Base-by-base conservation (phyloP, 345 rosid genomes). In the Brassica incana region DNA sequence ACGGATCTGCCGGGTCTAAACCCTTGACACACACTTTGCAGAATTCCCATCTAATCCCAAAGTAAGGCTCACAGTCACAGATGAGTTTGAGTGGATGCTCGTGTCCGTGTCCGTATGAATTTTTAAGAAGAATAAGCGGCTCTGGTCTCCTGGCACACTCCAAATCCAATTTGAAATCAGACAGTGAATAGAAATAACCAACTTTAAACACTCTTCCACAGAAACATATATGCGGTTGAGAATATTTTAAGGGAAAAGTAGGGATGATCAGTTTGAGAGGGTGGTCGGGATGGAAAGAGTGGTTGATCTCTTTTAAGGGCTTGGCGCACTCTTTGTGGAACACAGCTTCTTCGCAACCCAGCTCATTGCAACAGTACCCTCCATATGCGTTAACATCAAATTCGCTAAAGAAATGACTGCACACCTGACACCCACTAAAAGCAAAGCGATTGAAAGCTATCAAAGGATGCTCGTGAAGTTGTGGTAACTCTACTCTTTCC, bases 151-250 rank as follows among this genome's bases (percentile, higher is more conserved):
- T 65, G 0, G 71, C 71, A 20, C 78, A 75, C 3, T 0, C 6
- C 3, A 75, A 7, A 65, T 33, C 35, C 71, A 75, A n/a, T 35
- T 75, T 20, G 65, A 50, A 75, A 2, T 75, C 71, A 52, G 65
- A 75, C 12, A 12, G 18, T 12, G 64, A 20, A n/a, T 71, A 74
- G 0, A 6, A 12, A 32, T 74, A 74, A 64, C 70, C 71, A 1
- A 61, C 30, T 3, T 16, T 6, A 1, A 35, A 32, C 33, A 3
- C 15, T 6, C 8, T 7, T 16, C 11, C 5, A 1, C 61, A 54
- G 1, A 52, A 54, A 38, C 76, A 73, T 9, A 4, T 4, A 61
- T n/a, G 8, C 7, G 3, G 0, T 23, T 18, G 0, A 2, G 2
- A 30, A 12, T 33, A 4, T 58, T 38, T 2, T 38, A 38, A 8